Base-by-base conservation (phyloP, 2,329 filamentous ascomycete species). In the Calonectria pauciramosa region DNA sequence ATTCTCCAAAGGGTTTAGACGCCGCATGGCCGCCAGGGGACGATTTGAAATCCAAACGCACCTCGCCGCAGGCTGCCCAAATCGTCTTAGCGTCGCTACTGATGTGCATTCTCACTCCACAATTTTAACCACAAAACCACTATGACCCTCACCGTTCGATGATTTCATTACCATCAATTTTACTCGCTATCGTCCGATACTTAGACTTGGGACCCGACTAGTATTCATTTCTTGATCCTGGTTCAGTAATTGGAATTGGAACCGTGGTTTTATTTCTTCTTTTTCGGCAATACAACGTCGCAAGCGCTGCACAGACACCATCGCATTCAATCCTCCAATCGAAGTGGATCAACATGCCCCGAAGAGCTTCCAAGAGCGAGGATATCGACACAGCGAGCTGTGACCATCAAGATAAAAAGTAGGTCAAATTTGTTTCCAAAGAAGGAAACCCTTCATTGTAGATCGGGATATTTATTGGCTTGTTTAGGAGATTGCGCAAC, bases 121-220 rank as follows among this genome's bases (percentile, higher is more conserved):
- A 26, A 41, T 63, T 20, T n/a, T 23, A 3, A 26, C 14, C 56
- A 63, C 56, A 63, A 63, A 63, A 63, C 38, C 56, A 63, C 34
- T 63, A 7, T 34, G 38, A 23, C 26, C 34, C 56, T 63, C 56
- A 63, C 56, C 56, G 56, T 63, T 38, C 13, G 18, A 41, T 63
- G 56, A 63, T 63, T 63, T 63, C n/a, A 63, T 63, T 63, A 63
- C 26, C 56, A 36, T 14, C 56, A 63, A 41, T 63, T 63, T 41
- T 41, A 63, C 56, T 63, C 56, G 56, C 52, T 56, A 18, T 18
- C 7, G 18, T 56, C 13, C 28, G 34, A 28, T 63, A 28, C 23
- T 18, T 41, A 16, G 26, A 20, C 2, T 8, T 63, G 34, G 8
- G 34, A 26, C 36, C 23, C 8, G 3, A 13, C 2, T 13, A n/a